Percentiles rank a stretch among this genome's conserved stretches.
Conservation (phyloP, 2,329 filamentous ascomycete genomes). For the Sclerotinia trifoliorum region DNA sequence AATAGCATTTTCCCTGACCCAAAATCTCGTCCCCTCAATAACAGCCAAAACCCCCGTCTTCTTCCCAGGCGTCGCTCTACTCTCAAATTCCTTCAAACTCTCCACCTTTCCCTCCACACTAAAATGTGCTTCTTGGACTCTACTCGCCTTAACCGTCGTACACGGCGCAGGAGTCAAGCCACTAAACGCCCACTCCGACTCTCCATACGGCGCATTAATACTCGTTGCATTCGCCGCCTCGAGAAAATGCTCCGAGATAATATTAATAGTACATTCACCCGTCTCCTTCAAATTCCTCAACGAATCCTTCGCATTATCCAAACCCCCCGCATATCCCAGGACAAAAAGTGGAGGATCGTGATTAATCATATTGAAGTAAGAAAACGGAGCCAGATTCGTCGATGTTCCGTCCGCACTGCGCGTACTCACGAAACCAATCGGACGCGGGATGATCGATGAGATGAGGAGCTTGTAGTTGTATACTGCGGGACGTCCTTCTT, state of each 20-base stretch:
- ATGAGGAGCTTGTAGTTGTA: constrained; percentile 95
- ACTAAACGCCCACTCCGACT: constrained; percentile 75
- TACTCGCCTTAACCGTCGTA: constrained; percentile 65
- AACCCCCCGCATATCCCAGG: constrained; percentile 50
- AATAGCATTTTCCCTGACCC: constrained; percentile 84
- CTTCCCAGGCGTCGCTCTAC: constrained; percentile 65
- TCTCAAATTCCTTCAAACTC: constrained; percentile 74
- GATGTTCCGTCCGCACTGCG: constrained; percentile 56
- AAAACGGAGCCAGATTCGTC: constrained; percentile 83
- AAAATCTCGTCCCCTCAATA: constrained; percentile 82
- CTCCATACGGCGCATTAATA: constrained; percentile 74
- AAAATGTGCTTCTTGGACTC: constrained; percentile 82
- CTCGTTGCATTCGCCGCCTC: constrained; percentile 84
- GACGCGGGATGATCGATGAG: constrained; percentile 76
- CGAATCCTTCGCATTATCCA: constrained; percentile 69
- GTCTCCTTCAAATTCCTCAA: constrained; percentile 70
- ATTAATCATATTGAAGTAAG: constrained; percentile 78
- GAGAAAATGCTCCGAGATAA: constrained; percentile 79
- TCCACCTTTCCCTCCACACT: constrained; percentile 78
- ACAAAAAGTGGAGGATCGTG: constrained; percentile 86
- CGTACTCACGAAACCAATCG: constrained; percentile 66
- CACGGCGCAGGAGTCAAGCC: constrained; percentile 69
- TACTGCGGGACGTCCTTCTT: constrained; percentile 60
- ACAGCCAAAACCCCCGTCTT: constrained; percentile 73
- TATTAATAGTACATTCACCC: constrained; percentile 79